These are phyloP conservation scores for Lenzites betulinus DNA, from an alignment of 768 basidiomycete genomes.

Conservation along the genomic window DNA sequence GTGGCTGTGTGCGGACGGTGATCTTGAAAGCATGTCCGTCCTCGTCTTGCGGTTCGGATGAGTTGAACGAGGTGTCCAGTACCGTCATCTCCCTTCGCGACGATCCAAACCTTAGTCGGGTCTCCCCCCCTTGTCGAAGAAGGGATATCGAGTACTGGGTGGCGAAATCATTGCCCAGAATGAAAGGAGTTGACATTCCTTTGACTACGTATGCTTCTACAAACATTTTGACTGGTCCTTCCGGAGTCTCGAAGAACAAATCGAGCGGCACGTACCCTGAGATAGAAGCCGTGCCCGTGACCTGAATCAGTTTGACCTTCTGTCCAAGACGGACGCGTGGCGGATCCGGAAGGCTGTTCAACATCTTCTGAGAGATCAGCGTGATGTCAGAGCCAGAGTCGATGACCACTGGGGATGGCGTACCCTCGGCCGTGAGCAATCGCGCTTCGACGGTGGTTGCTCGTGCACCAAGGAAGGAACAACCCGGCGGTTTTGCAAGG, in stretches of 20 bases:
- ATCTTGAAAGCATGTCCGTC: no score
- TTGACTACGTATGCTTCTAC: conserved; percentile 26
- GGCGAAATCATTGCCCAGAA: conserved; percentile 30
- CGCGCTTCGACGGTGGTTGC: conserved; percentile 25
- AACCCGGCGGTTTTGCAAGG: conserved; percentile 29
- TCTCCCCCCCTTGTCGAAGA: conserved; percentile 15
- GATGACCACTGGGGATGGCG: conserved; percentile 18
- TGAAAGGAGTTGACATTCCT: conserved; percentile 27
- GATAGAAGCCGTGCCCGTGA: conserved; percentile 35
- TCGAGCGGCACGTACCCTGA: conserved; percentile 31
- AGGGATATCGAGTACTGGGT: conserved; percentile 38
- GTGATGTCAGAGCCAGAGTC: no score
- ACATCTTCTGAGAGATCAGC: conserved; percentile 31
- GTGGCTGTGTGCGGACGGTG: no score
- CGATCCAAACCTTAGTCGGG: conserved; percentile 23
- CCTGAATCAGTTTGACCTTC: conserved; percentile 34
- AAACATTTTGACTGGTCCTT: conserved; percentile 28
- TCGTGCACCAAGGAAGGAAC: conserved; percentile 35
- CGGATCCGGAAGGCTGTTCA: background rate
- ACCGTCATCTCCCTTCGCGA: conserved; percentile 1
- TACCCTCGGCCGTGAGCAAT: conserved; percentile 2
- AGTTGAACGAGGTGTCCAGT: background rate
- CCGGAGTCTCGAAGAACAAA: conserved; percentile 29
- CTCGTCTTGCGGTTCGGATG: background rate
- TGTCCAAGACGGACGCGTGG: conserved; percentile 31